Evolutionary conservation across 2,329 filamentous ascomycete species (phyloP).

Genomic region (Ophiostoma australiae): DNA sequence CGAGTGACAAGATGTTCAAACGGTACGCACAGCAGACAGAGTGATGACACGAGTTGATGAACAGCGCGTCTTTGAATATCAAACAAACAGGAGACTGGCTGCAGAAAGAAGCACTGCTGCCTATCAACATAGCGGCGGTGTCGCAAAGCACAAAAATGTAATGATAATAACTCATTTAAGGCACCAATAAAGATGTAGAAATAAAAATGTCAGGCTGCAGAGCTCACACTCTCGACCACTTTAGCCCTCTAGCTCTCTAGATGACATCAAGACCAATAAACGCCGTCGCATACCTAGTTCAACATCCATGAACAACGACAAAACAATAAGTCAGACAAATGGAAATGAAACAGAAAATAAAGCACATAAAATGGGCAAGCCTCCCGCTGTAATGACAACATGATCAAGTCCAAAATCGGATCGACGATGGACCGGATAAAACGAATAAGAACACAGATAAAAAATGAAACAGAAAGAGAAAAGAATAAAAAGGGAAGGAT

Average conservation of each 20-base stretch:
- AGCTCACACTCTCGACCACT: background rate
- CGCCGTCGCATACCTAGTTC: slow-evolving; percentile 8
- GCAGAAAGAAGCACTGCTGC: background rate
- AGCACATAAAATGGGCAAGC: background rate
- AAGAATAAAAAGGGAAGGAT: background rate
- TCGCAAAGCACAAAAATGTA: background rate
- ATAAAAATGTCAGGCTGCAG: background rate
- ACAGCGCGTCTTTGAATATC: background rate
- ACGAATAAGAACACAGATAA: background rate
- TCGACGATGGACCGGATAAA: background rate
- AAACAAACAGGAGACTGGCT: background rate
- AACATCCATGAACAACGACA: background rate
- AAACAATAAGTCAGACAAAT: background rate
- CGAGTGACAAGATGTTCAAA: background rate
- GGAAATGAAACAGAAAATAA: background rate
- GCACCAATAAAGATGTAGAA: background rate
- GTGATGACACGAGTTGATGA: background rate
- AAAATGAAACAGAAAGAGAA: background rate
- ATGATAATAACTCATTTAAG: background rate
- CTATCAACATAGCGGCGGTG: background rate
- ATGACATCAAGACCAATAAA: slow-evolving; percentile 11
- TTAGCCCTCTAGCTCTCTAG: background rate
- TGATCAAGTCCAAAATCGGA: background rate
- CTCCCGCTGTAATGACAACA: background rate
- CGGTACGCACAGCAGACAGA: background rate